Evolutionary conservation across 129 eudicot genomes (phyloP).

Genomic region (Tagetes patula): DNA sequence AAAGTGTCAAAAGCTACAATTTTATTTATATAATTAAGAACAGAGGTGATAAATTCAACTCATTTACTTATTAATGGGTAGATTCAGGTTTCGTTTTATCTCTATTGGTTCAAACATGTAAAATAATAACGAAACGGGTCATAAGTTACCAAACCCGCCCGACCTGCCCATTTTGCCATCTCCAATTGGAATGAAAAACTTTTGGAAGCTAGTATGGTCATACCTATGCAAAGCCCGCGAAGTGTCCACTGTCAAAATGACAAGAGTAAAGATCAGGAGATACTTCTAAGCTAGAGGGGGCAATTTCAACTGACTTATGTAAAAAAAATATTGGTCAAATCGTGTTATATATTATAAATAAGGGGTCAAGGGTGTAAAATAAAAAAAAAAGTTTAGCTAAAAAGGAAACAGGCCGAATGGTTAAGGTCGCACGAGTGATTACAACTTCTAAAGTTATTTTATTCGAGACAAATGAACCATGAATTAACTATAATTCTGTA

Average conservation of each 20-base stretch:
- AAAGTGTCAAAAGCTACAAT: slow-evolving; percentile 5
- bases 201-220: slow-evolving; percentile 2
- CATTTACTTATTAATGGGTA: neutral
- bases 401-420: neutral
- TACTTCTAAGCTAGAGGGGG: slow-evolving; percentile 4
- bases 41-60: neutral
- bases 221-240: slow-evolving; percentile 54
- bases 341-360: neutral
- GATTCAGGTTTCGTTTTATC: neutral
- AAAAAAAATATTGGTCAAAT: neutral
- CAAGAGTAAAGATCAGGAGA: slow-evolving; percentile 14
- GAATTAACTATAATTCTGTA: neutral
- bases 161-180: slow-evolving; percentile 9
- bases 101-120: slow-evolving; percentile 2
- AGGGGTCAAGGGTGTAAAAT: neutral
- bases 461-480: neutral
- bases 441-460: slow-evolving; percentile 3
- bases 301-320: neutral
- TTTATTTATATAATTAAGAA: slow-evolving; percentile 14
- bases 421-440: neutral
- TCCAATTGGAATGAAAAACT: neutral
- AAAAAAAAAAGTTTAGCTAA: neutral
- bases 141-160: neutral
- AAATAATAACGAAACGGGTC: neutral
- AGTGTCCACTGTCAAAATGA: slow-evolving; percentile 55